A percentile compares a stretch with the other conserved stretches of the same genome.
Evolutionary conservation across 2,329 filamentous ascomycete species (phyloP).

Genomic region (Fusarium vanettenii): DNA sequence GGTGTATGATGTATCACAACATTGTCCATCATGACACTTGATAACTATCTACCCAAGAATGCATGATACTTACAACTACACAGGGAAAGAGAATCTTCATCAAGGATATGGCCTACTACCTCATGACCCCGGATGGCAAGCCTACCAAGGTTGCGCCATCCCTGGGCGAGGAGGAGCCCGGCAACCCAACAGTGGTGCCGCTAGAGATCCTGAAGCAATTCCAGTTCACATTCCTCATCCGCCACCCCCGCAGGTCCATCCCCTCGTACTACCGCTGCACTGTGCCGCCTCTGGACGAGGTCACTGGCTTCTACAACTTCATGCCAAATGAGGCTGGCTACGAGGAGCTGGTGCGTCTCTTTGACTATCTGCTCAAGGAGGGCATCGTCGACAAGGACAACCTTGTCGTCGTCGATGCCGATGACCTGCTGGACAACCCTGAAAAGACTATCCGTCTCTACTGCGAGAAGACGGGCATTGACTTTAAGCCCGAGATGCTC

Average conservation of each 20-base stretch:
- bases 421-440: conserved; percentile 91
- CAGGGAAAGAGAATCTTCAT: conserved; percentile 95
- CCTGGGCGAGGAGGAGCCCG: conserved; percentile 73
- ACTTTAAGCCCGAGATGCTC: conserved; percentile 83
- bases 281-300: conserved; percentile 82
- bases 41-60: background rate
- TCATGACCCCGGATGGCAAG: conserved; percentile 79
- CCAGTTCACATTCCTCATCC: conserved; percentile 97
- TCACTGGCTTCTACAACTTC: conserved; percentile 90
- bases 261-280: conserved; percentile 97
- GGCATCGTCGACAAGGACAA: conserved; percentile 77
- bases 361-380: conserved; percentile 82
- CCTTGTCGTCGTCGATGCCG: conserved; percentile 91
- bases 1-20: background rate
- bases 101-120: conserved; percentile 97
- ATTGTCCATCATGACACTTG: background rate
- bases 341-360: conserved; percentile 84
- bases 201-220: conserved; percentile 79
- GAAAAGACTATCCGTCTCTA: conserved; percentile 80
- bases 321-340: conserved; percentile 92
- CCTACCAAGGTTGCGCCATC: conserved; percentile 81
- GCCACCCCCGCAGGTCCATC: conserved; percentile 90
- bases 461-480: conserved; percentile 83
- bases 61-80: conserved; percentile 39
- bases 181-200: conserved; percentile 89